Evolutionary conservation across 2,329 filamentous ascomycete genomes (phyloP), one percentile per base, ranked within the genome.

Genomic region (Neonectria coccinea): DNA sequence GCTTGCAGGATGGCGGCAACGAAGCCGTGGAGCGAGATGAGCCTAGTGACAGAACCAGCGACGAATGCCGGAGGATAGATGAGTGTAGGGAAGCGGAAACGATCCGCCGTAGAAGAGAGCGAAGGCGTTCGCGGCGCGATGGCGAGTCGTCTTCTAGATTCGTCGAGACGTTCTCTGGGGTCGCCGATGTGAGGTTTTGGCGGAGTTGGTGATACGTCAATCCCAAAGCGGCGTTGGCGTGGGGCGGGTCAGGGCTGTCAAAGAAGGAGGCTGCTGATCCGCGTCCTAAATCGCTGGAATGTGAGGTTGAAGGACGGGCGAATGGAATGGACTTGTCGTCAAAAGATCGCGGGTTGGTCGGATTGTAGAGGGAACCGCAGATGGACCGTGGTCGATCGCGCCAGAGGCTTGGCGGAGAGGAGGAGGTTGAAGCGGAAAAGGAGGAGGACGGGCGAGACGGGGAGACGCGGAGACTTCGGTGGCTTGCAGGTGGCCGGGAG

Each of bases 271-370:
- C 65, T 70, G 67, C 52, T 20, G n/a, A 53, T 50, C 55, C 58
- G 59, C 33, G 66, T 62, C 61, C 61, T 41, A 64, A 51, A 54
- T 11, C 66, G 69, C 67, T 74, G 73, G 73, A 74, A 75, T 74
- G 73, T 52, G 70, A 70, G 51, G 51, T 64, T 61, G 63, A 65
- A 54, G 53, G 47, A 63, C 68, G 53, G 58, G 60, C 59, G 59
- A 71, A 72, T 73, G 64, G 64, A 53, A 63, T 72, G 62, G 64
- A 45, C 41, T 42, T 42, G 51, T 41, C 47, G 60, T 62, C 53
- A 33, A 33, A 44, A 16, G 16, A n/a, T 48, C n/a, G 29, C 14
- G 10, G 51, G 47, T 27, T 59, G 45, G 56, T 50, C 25, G 55
- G 45, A 20, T 41, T 22, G 44, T 11, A 50, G 54, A 54, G 22